Percentiles rank a stretch among this genome's conserved stretches.
Conservation (phyloP, 495 filamentous ascomycete species). For the Neurospora cerealis region DNA sequence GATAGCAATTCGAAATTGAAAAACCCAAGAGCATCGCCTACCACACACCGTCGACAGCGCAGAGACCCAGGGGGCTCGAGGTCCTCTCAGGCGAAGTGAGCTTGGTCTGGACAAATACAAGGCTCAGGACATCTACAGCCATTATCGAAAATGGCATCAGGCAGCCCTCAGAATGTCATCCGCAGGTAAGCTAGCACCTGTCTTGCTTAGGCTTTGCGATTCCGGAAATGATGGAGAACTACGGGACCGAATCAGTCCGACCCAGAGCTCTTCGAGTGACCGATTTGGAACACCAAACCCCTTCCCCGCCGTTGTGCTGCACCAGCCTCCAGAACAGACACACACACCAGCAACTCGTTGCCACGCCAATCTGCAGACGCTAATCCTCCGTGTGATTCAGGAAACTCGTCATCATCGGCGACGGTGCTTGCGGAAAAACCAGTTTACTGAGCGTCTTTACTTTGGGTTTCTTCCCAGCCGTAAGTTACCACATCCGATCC, state of each 20-base stretch:
- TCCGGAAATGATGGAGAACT: background rate
- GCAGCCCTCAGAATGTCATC: slow-evolving; percentile 17
- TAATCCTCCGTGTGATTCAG: slow-evolving; percentile 36
- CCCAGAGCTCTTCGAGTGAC: background rate
- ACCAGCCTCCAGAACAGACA: background rate
- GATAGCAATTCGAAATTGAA: background rate
- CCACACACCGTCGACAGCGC: background rate
- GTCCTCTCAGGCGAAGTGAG: background rate
- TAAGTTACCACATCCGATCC: slow-evolving; percentile 39
- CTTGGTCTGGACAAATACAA: slow-evolving; percentile 1
- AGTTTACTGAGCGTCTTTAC: slow-evolving; percentile 97
- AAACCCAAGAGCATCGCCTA: background rate
- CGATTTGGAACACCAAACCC: background rate
- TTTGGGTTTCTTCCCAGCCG: slow-evolving; percentile 93
- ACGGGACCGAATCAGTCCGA: background rate
- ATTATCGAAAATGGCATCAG: slow-evolving; percentile 8
- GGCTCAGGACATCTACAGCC: slow-evolving; percentile 18
- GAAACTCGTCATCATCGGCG: slow-evolving; percentile 98
- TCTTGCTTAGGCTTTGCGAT: background rate
- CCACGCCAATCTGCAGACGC: background rate
- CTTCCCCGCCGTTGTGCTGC: background rate
- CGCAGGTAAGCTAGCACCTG: slow-evolving; percentile 18
- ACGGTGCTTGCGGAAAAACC: slow-evolving; percentile 98
- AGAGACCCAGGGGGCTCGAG: background rate
- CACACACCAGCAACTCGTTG: background rate